Percentiles rank a stretch among this genome's conserved stretches.
phyloP scores from a whole-genome alignment of 2,329 filamentous ascomycete genomes.

The Penicillium corylophilum region DNA sequence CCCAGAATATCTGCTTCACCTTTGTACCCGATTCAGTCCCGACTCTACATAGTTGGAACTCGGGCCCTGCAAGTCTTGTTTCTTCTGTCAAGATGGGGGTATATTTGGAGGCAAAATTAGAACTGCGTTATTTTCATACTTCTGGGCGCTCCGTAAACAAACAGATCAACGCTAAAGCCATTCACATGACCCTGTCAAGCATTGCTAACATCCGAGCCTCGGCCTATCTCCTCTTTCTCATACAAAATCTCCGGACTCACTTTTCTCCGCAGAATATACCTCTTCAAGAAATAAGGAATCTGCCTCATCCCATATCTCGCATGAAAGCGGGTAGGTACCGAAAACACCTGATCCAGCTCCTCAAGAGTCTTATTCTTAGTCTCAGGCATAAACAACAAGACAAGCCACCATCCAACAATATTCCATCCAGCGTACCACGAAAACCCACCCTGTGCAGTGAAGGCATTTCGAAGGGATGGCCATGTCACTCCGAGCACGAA shows the following conservation, averaged over 20 bases:
- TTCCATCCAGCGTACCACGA: slow-evolving; percentile 50
- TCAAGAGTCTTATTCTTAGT: slow-evolving; percentile 46
- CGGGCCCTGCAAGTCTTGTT: no score
- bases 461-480: slow-evolving; percentile 50
- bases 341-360: slow-evolving; percentile 55
- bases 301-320: slow-evolving; percentile 41
- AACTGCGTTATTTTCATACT: no score
- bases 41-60: no score
- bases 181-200: slow-evolving; percentile 5
- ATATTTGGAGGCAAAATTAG: no score
- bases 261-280: slow-evolving; percentile 41
- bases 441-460: slow-evolving; percentile 54
- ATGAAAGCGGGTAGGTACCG: slow-evolving; percentile 49
- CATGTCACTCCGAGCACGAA: slow-evolving; percentile 53
- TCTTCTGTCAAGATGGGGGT: no score
- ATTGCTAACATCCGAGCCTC: slow-evolving; percentile 25
- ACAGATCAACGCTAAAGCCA: not conserved
- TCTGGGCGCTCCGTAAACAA: not conserved
- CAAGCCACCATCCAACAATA: slow-evolving; percentile 48
- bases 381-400: slow-evolving; percentile 43
- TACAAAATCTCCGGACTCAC: slow-evolving; percentile 39
- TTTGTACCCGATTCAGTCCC: no score
- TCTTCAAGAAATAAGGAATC: slow-evolving; percentile 36
- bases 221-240: slow-evolving; percentile 30
- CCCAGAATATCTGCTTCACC: no score